These are phyloP conservation scores for Fonsecaea multimorphosa DNA, from an alignment of 2,329 filamentous ascomycete genomes.

Conservation along the genomic window DNA sequence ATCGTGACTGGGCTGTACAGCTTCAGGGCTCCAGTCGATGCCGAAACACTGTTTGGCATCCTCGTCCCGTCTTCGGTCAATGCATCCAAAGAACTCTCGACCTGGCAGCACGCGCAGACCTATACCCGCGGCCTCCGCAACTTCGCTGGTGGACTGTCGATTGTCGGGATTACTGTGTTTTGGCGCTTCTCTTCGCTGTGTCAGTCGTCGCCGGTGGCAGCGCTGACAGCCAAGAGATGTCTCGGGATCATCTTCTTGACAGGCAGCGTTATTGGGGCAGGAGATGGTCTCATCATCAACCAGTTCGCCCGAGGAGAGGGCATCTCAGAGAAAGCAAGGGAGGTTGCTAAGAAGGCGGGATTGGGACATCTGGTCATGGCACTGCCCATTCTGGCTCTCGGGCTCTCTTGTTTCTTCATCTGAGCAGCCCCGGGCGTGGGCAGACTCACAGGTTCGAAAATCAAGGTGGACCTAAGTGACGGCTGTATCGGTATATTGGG, in stretches of 20 bases:
- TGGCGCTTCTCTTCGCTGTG: constrained; percentile 15
- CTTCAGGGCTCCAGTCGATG: constrained; percentile 1
- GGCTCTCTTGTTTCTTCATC: constrained; percentile 3
- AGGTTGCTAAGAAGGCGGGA: constrained; percentile 7
- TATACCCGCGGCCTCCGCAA: constrained; percentile 6
- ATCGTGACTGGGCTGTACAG: constrained; percentile 6
- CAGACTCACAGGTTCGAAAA: not conserved
- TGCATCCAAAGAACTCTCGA: constrained; percentile 2
- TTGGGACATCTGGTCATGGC: constrained; percentile 14
- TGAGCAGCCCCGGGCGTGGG: not conserved
- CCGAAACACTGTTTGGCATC: constrained; percentile 9
- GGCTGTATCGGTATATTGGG: not conserved
- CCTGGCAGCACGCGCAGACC: constrained; percentile 13
- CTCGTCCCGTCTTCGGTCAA: not conserved
- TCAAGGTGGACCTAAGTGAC: not conserved
- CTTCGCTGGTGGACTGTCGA: constrained; percentile 5
- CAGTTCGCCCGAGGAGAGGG: not conserved
- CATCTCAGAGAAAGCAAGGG: not conserved
- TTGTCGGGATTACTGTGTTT: constrained; percentile 6
- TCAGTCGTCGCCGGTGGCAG: constrained; percentile 7
- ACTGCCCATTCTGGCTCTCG: constrained; percentile 8
- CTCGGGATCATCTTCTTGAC: constrained; percentile 16
- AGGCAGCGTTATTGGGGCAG: not conserved
- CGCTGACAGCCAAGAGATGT: constrained; percentile 1
- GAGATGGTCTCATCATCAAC: constrained; percentile 1